These are phyloP conservation scores for Myxozyma neglecta DNA, from an alignment of 805 yeast genomes.

Conservation along the genomic window DNA sequence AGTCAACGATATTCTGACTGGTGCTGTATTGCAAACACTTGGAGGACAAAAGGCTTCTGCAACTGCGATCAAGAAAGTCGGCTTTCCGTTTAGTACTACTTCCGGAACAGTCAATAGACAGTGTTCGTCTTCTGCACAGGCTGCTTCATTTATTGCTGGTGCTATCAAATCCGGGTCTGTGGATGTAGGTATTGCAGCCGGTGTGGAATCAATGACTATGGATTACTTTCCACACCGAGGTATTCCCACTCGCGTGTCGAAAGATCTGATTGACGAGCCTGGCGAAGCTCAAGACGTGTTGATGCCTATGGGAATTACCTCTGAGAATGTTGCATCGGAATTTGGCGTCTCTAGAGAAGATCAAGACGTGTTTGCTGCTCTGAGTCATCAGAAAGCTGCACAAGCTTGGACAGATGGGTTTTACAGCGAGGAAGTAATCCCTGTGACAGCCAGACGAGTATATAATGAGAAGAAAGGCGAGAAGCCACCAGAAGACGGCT, in stretches of 20 bases:
- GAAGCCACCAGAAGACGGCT: constrained; percentile 10
- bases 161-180: constrained; percentile 41
- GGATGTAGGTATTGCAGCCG: constrained; percentile 44
- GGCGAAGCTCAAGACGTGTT: constrained; percentile 62
- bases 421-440: constrained; percentile 75
- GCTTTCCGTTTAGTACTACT: constrained; percentile 43
- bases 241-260: constrained; percentile 41
- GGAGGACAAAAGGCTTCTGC: constrained; percentile 47
- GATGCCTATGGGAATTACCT: constrained; percentile 87
- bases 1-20: constrained; percentile 44
- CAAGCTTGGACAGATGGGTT: constrained; percentile 58
- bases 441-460: constrained; percentile 44
- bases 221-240: constrained; percentile 47
- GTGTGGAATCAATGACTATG: constrained; percentile 48
- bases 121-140: constrained; percentile 47
- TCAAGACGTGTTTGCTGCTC: constrained; percentile 80
- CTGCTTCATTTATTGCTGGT: constrained; percentile 41
- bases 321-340: constrained; percentile 71
- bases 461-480: constrained; percentile 21
- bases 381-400: constrained; percentile 71
- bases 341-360: constrained; percentile 57
- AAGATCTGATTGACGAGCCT: constrained; percentile 44
- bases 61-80: constrained; percentile 41
- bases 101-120: constrained; percentile 44
- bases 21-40: constrained; percentile 43